phyloP scores from a whole-genome alignment of 768 basidiomycete genomes.

The Leccinum incarnatum region DNA sequence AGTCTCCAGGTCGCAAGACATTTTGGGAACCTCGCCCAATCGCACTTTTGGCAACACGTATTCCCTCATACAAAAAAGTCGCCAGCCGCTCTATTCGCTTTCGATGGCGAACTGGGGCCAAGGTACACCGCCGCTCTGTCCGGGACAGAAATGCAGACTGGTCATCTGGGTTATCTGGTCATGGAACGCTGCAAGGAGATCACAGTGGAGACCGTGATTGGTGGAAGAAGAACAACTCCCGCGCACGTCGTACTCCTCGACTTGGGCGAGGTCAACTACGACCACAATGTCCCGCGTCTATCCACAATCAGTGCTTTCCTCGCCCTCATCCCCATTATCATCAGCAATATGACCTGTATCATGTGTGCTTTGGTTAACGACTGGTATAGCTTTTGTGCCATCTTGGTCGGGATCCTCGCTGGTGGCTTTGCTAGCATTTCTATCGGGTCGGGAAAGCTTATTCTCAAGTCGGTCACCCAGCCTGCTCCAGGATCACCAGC shows the following conservation, averaged over 20 bases:
- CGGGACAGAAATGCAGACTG: conserved; percentile 28
- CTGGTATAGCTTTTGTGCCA: conserved; percentile 31
- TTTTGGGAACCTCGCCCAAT: conserved; percentile 26
- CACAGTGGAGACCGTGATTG: not conserved
- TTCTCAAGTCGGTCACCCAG: conserved; percentile 6
- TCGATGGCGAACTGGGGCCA: conserved; percentile 28
- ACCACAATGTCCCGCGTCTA: not conserved
- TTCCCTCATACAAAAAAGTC: conserved; percentile 24
- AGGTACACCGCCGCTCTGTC: conserved; percentile 26
- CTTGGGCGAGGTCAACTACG: conserved; percentile 3
- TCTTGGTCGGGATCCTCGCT: conserved; percentile 31
- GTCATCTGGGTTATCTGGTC: conserved; percentile 28
- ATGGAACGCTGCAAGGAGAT: conserved; percentile 19
- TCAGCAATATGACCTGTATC: conserved; percentile 22
- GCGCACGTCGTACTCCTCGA: conserved; percentile 22
- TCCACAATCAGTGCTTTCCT: conserved; percentile 1
- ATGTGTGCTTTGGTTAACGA: conserved; percentile 25
- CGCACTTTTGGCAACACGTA: conserved; percentile 24
- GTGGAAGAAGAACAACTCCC: conserved; percentile 15
- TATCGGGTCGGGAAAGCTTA: conserved; percentile 26
- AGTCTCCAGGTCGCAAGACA: conserved; percentile 29
- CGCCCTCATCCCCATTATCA: conserved; percentile 24
- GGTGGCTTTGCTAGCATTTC: conserved; percentile 26
- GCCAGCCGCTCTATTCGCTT: conserved; percentile 20
- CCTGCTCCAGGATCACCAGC: conserved; percentile 19